Conservation (phyloP, 2,329 filamentous ascomycete species). For the Ophiostoma ulmi region DNA sequence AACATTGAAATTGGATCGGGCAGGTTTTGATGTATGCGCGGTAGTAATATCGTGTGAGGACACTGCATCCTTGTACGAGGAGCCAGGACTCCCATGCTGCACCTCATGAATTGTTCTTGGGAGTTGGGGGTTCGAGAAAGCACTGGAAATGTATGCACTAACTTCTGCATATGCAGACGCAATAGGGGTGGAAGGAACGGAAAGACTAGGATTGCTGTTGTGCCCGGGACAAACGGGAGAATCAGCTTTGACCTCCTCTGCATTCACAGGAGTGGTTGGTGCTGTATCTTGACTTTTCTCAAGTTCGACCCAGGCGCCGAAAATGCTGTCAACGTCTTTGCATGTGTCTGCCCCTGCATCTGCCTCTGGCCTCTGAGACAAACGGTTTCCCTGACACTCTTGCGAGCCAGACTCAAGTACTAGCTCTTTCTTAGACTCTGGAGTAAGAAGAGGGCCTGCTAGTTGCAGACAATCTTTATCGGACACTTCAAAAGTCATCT, state of each 20-base stretch:
- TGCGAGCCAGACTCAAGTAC: too few relatives aligned
- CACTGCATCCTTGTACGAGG: slow-evolving; percentile 21
- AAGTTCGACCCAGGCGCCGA: slow-evolving; percentile 21
- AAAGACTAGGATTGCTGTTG: neutral
- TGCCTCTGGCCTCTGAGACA: neutral
- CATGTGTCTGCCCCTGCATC: neutral
- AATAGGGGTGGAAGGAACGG: slow-evolving; percentile 25
- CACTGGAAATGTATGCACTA: slow-evolving; percentile 21
- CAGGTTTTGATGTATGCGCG: neutral
- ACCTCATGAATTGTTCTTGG: neutral
- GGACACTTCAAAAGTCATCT: neutral
- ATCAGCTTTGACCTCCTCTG: neutral
- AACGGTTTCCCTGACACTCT: neutral
- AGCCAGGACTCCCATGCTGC: slow-evolving; percentile 5
- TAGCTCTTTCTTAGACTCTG: neutral
- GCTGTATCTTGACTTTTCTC: slow-evolving; percentile 11
- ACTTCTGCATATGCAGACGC: slow-evolving; percentile 26
- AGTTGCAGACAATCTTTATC: neutral
- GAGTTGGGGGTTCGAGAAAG: slow-evolving; percentile 14
- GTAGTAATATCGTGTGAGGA: neutral
- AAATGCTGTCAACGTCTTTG: slow-evolving; percentile 24
- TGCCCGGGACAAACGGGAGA: too few relatives aligned
- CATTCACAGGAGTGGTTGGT: neutral
- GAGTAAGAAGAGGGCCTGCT: neutral
- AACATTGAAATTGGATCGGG: slow-evolving; percentile 8